These are phyloP conservation scores for Aechmea fasciata DNA, from an alignment of 176 grass and related monocot genomes.

Conservation along the genomic window DNA sequence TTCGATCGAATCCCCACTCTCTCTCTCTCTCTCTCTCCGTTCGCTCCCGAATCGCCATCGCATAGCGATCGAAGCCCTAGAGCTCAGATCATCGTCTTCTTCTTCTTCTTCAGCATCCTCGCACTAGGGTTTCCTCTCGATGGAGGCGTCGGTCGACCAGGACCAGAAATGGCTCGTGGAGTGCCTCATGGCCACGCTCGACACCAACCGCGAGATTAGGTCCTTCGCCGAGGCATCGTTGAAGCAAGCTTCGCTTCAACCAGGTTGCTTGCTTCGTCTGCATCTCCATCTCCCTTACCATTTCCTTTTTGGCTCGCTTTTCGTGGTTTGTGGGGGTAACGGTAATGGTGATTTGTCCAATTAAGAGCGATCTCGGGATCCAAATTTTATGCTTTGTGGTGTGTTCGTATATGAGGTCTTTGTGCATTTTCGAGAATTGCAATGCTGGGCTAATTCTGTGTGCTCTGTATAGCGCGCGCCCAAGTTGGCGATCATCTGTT, in stretches of 20 bases:
- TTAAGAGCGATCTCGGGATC: no score
- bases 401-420: neutral
- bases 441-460: neutral
- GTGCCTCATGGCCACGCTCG: slow-evolving; percentile 68
- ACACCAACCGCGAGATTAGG: slow-evolving; percentile 68
- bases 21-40: neutral
- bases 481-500: neutral
- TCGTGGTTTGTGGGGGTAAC: no score
- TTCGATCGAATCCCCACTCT: neutral
- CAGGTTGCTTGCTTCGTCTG: slow-evolving; percentile 29
- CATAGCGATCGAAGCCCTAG: neutral
- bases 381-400: neutral
- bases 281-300: neutral
- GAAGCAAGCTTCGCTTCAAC: slow-evolving; percentile 62
- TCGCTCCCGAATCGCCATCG: neutral
- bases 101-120: neutral
- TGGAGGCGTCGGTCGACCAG: slow-evolving; percentile 36
- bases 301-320: neutral
- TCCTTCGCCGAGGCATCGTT: slow-evolving; percentile 89
- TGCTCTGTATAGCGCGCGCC: neutral
- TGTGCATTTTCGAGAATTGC: neutral
- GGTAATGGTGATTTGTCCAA: no score
- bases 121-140: neutral
- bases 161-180: slow-evolving; percentile 92
- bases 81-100: neutral